Evolutionary conservation across 2,329 filamentous ascomycete genomes (phyloP), one percentile per base, ranked within the genome.

Genomic region (Metarhizium anisopliae): DNA sequence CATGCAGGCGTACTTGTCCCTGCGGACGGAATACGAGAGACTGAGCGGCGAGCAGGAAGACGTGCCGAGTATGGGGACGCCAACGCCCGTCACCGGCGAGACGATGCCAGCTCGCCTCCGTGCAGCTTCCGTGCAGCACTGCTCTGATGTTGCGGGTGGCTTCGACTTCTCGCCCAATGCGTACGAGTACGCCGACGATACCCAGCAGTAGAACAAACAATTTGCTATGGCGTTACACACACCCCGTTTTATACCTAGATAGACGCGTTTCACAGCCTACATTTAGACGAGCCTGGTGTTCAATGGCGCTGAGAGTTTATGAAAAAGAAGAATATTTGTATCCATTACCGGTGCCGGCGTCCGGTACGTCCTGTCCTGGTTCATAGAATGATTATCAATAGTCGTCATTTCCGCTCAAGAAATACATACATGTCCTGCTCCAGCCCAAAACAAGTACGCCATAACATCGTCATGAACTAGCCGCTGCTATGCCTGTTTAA

Each of bases 1-100:
- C 54, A 75, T 76, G 59, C 73, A 76, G 53, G 80, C 80, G 4
- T 83, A 84, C 63, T 68, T 72, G 32, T 64, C 67, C n/a, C 71
- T 82, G 25, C 77, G 80, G 51, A 61, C 67, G 52, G 74, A 77
- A 59, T 74, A 74, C 62, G 58, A 73, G 55, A 68, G 69, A 55
- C 68, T 77, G 30, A 58, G 63, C 18, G 47, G 54, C n/a, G 54
- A 50, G 32, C 29, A 32, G 14, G 30, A 56, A 4, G 47, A 16
- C 32, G 30, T 16, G 43, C 32, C 49, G 32, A 38, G 20, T 16
- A 18, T 47, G 36, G 18, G 51, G 38, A 14, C 14, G 2, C 14
- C 36, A 35, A 20, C 32, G n/a, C 7, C 35, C 32, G 18, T 18
- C 5, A 38, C 16, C 51, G n/a, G 20, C 38, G 40, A 43, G 38